Conservation (phyloP, 345 rosid species). For the Salix purpurea region DNA sequence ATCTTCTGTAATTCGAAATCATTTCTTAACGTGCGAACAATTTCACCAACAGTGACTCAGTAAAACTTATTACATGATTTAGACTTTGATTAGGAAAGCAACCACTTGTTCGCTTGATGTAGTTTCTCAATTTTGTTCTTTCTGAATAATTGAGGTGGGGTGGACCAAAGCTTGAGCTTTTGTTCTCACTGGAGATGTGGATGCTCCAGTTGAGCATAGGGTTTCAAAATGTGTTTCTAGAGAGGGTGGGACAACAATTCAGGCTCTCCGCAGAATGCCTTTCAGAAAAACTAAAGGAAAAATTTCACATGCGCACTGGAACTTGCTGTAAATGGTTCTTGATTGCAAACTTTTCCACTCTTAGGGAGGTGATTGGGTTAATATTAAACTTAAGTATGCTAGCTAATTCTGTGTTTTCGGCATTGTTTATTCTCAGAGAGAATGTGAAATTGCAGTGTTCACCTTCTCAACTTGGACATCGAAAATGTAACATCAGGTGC, state of each 20-base stretch:
- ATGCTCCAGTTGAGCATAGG: slow-evolving; percentile 1
- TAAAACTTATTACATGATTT: neutral
- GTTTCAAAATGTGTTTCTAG: slow-evolving; percentile 7
- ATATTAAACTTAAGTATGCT: neutral
- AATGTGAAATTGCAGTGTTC: neutral
- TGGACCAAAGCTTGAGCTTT: slow-evolving; percentile 15
- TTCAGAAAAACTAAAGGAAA: neutral
- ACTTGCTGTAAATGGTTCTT: neutral
- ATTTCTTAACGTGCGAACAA: neutral
- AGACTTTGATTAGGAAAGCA: slow-evolving; percentile 12
- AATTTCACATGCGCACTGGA: neutral
- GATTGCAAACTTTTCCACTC: neutral
- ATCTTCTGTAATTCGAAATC: neutral
- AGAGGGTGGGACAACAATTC: slow-evolving; percentile 4
- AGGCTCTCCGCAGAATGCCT: slow-evolving; percentile 10
- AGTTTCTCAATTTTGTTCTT: neutral
- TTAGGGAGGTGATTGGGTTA: neutral
- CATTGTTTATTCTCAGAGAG: neutral
- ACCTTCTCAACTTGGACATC: neutral
- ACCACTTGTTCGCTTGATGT: neutral
- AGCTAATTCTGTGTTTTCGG: neutral
- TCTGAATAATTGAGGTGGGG: slow-evolving; percentile 23
- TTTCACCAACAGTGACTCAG: neutral
- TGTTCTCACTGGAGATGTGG: neutral
- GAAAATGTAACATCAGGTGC: neutral